Evolutionary conservation across 805 yeast species (phyloP).

Genomic region (Wickerhamomyces subpelliculosus): DNA sequence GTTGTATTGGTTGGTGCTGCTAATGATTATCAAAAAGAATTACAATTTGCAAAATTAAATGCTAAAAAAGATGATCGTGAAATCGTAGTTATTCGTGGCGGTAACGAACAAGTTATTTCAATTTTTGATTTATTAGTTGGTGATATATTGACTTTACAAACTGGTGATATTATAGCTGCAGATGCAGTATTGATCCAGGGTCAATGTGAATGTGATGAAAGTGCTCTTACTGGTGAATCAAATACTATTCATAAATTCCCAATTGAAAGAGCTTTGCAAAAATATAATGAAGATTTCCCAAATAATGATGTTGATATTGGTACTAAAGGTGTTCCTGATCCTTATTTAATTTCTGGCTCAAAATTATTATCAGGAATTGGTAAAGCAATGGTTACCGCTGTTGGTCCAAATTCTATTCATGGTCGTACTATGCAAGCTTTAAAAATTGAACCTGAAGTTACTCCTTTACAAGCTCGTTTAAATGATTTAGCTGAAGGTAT

Average conservation of each 20-base stretch:
- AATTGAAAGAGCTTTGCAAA: constrained; percentile 33
- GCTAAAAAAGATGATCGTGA: constrained; percentile 81
- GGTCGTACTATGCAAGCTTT: constrained; percentile 88
- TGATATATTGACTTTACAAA: constrained; percentile 73
- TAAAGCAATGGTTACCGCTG: constrained; percentile 78
- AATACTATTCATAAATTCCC: constrained; percentile 68
- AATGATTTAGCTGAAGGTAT: constrained; percentile 85
- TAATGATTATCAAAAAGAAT: constrained; percentile 95
- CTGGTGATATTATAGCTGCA: constrained; percentile 92
- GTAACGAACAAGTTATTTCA: constrained; percentile 59
- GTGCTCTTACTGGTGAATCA: constrained; percentile 91
- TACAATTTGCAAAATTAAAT: constrained; percentile 84
- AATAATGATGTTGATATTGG: constrained; percentile 30
- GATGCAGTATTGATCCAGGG: constrained; percentile 76
- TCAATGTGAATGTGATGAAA: constrained; percentile 82
- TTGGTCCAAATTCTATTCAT: constrained; percentile 82
- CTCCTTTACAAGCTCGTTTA: constrained; percentile 84
- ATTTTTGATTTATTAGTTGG: constrained; percentile 80
- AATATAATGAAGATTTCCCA: constrained; percentile 21
- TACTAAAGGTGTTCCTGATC: constrained; percentile 48
- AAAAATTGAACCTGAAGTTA: constrained; percentile 67
- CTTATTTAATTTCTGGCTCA: constrained; percentile 89
- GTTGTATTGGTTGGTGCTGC: constrained; percentile 91
- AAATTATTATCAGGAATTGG: constrained; percentile 83
- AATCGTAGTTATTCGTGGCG: constrained; percentile 68